These are phyloP conservation scores for Tubosaeta brunneosetosa DNA, from an alignment of 768 basidiomycete genomes.

Conservation along the genomic window DNA sequence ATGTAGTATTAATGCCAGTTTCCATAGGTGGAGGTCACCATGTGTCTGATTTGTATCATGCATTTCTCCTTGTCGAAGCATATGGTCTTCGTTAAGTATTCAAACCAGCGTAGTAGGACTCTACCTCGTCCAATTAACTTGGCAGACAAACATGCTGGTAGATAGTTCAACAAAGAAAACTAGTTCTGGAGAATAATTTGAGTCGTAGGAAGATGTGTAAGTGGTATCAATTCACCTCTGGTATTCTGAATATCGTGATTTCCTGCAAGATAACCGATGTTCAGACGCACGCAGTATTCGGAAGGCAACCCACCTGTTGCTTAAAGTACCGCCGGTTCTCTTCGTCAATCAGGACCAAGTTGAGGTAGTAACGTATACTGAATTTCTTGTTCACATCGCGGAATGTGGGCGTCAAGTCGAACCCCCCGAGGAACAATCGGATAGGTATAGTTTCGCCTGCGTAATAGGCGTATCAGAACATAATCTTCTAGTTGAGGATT, in stretches of 20 bases:
- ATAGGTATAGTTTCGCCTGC: constrained; percentile 97
- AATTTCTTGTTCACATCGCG: constrained; percentile 99
- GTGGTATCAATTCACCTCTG: constrained; percentile 51
- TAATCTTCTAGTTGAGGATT: not conserved
- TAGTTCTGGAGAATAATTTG: constrained; percentile 31
- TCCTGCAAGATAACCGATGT: constrained; percentile 41
- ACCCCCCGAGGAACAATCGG: constrained; percentile 94
- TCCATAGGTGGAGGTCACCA: constrained; percentile 2
- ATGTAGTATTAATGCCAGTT: constrained; percentile 13
- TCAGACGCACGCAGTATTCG: not conserved
- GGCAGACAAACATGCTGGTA: not conserved
- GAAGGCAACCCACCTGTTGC: constrained; percentile 62
- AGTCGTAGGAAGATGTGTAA: not conserved
- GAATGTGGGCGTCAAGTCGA: constrained; percentile 98
- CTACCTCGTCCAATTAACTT: not conserved
- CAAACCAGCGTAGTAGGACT: constrained; percentile 1
- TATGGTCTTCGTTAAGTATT: constrained; percentile 3
- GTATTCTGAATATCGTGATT: constrained; percentile 89
- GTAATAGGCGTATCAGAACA: not conserved
- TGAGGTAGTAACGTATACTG: constrained; percentile 93
- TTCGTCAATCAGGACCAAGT: constrained; percentile 95
- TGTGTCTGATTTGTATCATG: not conserved
- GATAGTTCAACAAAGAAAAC: constrained; percentile 7
- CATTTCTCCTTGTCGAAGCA: not conserved
- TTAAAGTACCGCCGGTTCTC: constrained; percentile 98